Conservation (phyloP, 805 yeast species). For the Diddensiella santjacobensis region DNA sequence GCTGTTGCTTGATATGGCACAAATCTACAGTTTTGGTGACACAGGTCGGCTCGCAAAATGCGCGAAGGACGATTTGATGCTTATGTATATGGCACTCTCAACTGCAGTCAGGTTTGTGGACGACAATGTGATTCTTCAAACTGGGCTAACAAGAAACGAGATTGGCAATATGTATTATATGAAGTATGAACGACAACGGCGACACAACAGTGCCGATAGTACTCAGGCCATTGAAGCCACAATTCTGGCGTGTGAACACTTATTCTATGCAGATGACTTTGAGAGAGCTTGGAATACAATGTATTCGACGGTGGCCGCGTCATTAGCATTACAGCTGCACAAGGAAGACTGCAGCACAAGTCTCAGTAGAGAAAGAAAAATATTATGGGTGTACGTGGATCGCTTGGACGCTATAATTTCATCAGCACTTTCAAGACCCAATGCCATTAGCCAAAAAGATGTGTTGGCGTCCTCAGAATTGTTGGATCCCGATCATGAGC, state of each 20-base stretch:
- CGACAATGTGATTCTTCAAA: not conserved
- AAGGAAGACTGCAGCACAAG: not conserved
- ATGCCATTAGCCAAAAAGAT: not conserved
- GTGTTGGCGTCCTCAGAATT: not conserved
- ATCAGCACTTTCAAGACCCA: not conserved
- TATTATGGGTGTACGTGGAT: conserved; percentile 3
- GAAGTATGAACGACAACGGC: not conserved
- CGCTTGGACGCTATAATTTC: not conserved
- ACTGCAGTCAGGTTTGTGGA: not conserved
- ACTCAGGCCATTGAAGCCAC: conserved; percentile 1
- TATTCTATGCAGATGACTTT: not conserved
- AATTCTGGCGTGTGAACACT: not conserved
- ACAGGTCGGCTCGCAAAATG: not conserved
- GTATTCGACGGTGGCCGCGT: not conserved
- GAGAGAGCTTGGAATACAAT: conserved; percentile 1
- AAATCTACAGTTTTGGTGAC: not conserved
- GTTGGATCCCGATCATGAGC: not conserved
- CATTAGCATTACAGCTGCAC: not conserved
- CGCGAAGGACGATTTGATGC: not conserved
- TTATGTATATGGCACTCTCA: conserved; percentile 1
- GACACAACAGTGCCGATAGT: not conserved
- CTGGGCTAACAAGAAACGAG: not conserved
- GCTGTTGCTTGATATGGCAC: not conserved
- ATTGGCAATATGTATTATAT: not conserved
- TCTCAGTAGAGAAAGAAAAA: not conserved